These are phyloP conservation scores for Candida coquimbonensis DNA, from an alignment of 805 yeast species.

Conservation along the genomic window DNA sequence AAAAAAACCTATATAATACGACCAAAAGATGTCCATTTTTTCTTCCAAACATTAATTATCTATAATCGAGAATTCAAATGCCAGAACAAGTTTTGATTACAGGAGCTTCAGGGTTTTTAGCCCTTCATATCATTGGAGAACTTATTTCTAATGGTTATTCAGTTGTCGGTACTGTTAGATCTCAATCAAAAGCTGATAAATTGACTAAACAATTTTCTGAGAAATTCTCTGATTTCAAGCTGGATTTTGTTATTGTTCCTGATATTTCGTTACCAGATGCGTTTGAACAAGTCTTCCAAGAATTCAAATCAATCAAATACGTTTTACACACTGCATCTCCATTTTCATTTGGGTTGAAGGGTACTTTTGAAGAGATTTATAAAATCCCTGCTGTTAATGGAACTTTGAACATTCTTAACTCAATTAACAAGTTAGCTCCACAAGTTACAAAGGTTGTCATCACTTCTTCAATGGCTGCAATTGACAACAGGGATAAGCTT, in stretches of 20 bases:
- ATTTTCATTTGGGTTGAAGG: conserved; percentile 33
- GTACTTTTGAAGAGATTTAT: conserved; percentile 36
- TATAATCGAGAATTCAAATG: not conserved
- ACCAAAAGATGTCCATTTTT: too few species aligned
- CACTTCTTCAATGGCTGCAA: conserved; percentile 46
- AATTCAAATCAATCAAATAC: conserved; percentile 42
- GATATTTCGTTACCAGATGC: conserved; percentile 37
- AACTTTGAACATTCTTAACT: conserved; percentile 39
- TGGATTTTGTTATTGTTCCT: conserved; percentile 35
- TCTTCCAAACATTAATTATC: too few species aligned
- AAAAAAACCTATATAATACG: too few species aligned
- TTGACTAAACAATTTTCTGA: conserved; percentile 17
- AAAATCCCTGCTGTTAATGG: conserved; percentile 49
- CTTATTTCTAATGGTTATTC: conserved; percentile 30
- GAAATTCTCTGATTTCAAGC: conserved; percentile 22
- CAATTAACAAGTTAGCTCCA: conserved; percentile 33
- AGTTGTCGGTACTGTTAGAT: conserved; percentile 39
- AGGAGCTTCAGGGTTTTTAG: conserved; percentile 41
- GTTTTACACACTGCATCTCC: conserved; percentile 60
- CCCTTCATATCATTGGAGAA: conserved; percentile 32
- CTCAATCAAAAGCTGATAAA: conserved; percentile 26
- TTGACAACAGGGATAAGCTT: conserved; percentile 26
- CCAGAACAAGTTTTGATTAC: conserved; percentile 29
- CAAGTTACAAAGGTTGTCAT: conserved; percentile 40
- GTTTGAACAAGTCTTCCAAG: conserved; percentile 36